Percentiles rank a stretch among this genome's conserved stretches.
phyloP scores from a whole-genome alignment of 2,329 filamentous ascomycete species.

The Lachnellula willkommii region DNA sequence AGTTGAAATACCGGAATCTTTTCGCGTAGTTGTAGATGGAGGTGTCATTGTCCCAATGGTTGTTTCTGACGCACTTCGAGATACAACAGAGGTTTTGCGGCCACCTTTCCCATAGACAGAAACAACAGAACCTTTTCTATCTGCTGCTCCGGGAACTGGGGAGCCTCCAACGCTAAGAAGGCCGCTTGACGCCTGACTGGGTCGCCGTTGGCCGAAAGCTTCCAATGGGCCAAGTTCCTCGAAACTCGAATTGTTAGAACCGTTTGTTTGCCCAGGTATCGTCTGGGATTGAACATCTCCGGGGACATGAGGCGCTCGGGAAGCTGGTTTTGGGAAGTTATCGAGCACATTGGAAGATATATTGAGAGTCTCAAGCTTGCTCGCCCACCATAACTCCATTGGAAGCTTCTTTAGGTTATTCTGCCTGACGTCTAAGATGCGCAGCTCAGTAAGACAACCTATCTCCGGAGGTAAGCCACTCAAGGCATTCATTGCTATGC shows the following conservation, averaged over 20 bases:
- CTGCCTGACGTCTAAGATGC: conserved; percentile 80
- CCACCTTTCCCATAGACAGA: conserved; percentile 73
- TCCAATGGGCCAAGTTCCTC: conserved; percentile 70
- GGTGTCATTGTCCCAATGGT: conserved; percentile 36
- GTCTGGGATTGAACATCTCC: conserved; percentile 39
- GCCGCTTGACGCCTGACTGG: conserved; percentile 77
- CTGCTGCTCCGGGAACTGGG: conserved; percentile 52
- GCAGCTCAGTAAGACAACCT: conserved; percentile 78
- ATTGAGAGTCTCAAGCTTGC: conserved; percentile 84
- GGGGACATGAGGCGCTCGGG: conserved; percentile 59
- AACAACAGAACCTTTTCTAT: conserved; percentile 77
- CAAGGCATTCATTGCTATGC: conserved; percentile 86
- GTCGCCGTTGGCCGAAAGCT: conserved; percentile 61
- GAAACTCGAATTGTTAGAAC: conserved; percentile 57
- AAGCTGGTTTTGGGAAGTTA: conserved; percentile 80
- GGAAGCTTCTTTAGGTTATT: conserved; percentile 90
- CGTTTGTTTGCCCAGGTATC: conserved; percentile 11
- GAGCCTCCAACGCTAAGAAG: conserved; percentile 71
- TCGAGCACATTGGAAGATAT: conserved; percentile 92
- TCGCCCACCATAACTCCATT: conserved; percentile 93
- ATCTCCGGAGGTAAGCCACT: conserved; percentile 81
- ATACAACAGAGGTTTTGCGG: conserved; percentile 80
- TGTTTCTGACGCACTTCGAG: conserved; percentile 55
- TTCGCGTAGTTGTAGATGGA: conserved; percentile 57
- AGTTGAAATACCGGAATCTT: conserved; percentile 83